Conservation (phyloP, 768 basidiomycete species). For the Boletus eberwhitei region DNA sequence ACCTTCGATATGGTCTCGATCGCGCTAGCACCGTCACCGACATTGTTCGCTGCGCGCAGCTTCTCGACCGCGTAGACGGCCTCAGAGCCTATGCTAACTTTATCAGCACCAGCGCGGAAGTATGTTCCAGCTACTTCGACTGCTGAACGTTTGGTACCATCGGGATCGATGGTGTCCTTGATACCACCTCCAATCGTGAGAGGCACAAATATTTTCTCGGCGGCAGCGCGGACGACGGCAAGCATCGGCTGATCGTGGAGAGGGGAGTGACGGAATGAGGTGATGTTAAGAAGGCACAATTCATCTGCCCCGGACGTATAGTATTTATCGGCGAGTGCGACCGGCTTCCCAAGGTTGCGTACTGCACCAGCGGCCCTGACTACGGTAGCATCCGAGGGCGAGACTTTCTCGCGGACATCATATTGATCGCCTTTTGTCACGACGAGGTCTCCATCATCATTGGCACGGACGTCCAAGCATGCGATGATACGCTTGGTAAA, state of each 20-base stretch:
- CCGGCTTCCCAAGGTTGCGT: constrained; percentile 96
- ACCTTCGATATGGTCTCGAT: constrained; percentile 89
- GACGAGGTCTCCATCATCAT: constrained; percentile 94
- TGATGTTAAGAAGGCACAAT: constrained; percentile 97
- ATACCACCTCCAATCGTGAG: constrained; percentile 98
- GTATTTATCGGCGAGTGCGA: constrained; percentile 84
- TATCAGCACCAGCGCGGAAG: constrained; percentile 97
- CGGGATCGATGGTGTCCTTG: constrained; percentile 93
- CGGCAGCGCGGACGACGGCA: constrained; percentile 86
- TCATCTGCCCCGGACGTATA: constrained; percentile 91
- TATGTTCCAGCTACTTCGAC: constrained; percentile 95
- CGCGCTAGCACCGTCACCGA: constrained; percentile 70
- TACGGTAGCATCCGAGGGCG: constrained; percentile 23
- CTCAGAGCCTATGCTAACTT: constrained; percentile 96
- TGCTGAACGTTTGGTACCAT: constrained; percentile 82
- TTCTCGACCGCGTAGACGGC: constrained; percentile 93
- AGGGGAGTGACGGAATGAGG: constrained; percentile 96
- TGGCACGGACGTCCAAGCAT: constrained; percentile 95
- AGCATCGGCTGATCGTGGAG: constrained; percentile 98
- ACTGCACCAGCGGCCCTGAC: constrained; percentile 68
- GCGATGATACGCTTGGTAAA: constrained; percentile 95
- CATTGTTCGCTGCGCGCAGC: constrained; percentile 48
- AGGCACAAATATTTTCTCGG: constrained; percentile 91
- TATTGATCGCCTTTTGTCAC: constrained; percentile 99
- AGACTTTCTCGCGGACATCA: constrained; percentile 84